These are phyloP conservation scores for Rutstroemia sydowiana DNA, from an alignment of 2,329 filamentous ascomycete genomes.

Conservation along the genomic window DNA sequence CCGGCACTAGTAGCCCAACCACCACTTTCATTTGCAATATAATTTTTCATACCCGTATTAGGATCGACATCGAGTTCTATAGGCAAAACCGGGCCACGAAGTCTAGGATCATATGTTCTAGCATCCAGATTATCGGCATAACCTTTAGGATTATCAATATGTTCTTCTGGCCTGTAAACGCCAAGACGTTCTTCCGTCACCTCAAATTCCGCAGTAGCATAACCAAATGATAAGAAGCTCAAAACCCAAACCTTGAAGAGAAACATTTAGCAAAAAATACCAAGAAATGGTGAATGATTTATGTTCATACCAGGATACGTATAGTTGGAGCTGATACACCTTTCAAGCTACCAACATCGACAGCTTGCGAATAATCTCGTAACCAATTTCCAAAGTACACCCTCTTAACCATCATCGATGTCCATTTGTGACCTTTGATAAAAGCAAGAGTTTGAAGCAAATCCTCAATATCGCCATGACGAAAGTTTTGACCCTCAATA, in stretches of 20 bases:
- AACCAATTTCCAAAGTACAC: conserved; percentile 86
- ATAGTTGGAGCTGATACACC: conserved; percentile 72
- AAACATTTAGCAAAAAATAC: conserved; percentile 12
- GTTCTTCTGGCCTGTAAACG: conserved; percentile 70
- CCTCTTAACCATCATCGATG: conserved; percentile 66
- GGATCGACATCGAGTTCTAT: conserved; percentile 67
- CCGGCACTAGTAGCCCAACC: conserved; percentile 85
- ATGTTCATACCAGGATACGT: conserved; percentile 52
- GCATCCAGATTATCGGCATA: conserved; percentile 86
- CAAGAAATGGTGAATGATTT: background rate
- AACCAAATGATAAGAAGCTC: conserved; percentile 74
- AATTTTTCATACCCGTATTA: conserved; percentile 96
- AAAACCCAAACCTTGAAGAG: conserved; percentile 63
- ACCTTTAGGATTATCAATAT: conserved; percentile 68
- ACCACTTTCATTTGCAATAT: conserved; percentile 86
- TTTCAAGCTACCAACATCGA: conserved; percentile 75
- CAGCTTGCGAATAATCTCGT: conserved; percentile 74
- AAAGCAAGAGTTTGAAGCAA: conserved; percentile 72
- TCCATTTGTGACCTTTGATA: conserved; percentile 78
- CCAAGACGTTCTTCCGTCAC: conserved; percentile 74
- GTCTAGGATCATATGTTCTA: conserved; percentile 68
- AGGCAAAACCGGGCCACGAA: conserved; percentile 70
- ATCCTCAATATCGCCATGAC: conserved; percentile 74
- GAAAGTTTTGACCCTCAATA: conserved; percentile 59
- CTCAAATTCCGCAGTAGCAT: conserved; percentile 80